Evolutionary conservation across 106 monocot genomes (phyloP).

Genomic region (Narthecium ossifragum): DNA sequence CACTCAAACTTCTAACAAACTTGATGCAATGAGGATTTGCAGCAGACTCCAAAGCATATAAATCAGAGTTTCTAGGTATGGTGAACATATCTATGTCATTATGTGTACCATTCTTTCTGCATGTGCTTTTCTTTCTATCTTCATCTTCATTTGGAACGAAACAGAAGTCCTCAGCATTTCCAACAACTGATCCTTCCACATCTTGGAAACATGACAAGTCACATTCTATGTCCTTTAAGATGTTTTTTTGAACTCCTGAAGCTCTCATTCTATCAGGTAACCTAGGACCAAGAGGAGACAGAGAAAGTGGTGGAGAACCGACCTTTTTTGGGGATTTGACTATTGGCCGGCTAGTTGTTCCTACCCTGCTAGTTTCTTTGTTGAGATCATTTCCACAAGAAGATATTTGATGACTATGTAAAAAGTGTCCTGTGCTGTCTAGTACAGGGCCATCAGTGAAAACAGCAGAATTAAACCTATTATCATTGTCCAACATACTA

Average conservation of each 20-base stretch:
- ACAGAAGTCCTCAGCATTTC: constrained; percentile 4
- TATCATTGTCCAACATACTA: constrained; percentile 9
- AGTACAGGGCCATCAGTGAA: constrained; percentile 75
- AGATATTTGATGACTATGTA: constrained; percentile 15
- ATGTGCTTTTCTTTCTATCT: too few relatives aligned
- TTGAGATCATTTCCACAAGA: background rate
- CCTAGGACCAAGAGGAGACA: constrained; percentile 92
- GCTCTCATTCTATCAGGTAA: constrained; percentile 51
- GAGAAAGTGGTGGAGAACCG: constrained; percentile 57
- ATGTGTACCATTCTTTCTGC: constrained; percentile 12
- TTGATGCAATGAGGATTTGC: constrained; percentile 27
- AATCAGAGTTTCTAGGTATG: constrained; percentile 38
- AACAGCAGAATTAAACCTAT: constrained; percentile 12
- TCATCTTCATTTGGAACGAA: constrained; percentile 26
- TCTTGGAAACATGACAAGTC: constrained; percentile 19
- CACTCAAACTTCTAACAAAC: constrained; percentile 24
- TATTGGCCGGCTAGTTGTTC: constrained; percentile 7
- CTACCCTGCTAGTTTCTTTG: constrained; percentile 4
- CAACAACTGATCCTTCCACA: constrained; percentile 15
- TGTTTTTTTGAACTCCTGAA: constrained; percentile 14
- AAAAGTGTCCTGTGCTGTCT: constrained; percentile 35
- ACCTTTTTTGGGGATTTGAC: constrained; percentile 34
- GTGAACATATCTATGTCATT: constrained; percentile 18
- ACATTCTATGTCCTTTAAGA: constrained; percentile 28
- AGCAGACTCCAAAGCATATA: constrained; percentile 26